These are phyloP conservation scores for Hemisphaericaspora xylofermentans DNA, from an alignment of 1,139 yeast species.

Conservation along the genomic window DNA sequence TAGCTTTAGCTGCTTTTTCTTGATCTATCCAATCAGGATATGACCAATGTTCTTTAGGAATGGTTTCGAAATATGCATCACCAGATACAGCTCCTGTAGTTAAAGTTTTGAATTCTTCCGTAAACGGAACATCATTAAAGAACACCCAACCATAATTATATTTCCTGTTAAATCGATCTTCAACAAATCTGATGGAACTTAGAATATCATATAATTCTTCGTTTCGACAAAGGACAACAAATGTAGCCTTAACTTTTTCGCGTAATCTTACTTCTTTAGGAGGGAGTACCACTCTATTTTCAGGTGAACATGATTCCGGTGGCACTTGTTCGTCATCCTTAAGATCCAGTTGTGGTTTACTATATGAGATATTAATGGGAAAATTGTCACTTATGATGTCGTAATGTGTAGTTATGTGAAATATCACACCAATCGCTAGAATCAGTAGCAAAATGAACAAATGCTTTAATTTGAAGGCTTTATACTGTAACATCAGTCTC, in stretches of 20 bases:
- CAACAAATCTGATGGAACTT: constrained; percentile 63
- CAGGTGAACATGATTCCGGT: too few relatives aligned
- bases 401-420: too few relatives aligned
- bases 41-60: constrained; percentile 68
- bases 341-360: too few relatives aligned
- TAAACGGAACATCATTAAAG: constrained; percentile 62
- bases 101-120: constrained; percentile 53
- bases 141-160: constrained; percentile 82
- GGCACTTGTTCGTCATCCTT: too few relatives aligned
- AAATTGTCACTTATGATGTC: too few relatives aligned
- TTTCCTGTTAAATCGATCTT: constrained; percentile 67
- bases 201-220: constrained; percentile 63
- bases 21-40: constrained; percentile 71
- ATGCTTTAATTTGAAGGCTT: too few relatives aligned
- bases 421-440: too few relatives aligned
- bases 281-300: neutral
- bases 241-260: constrained; percentile 53
- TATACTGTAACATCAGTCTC: too few relatives aligned
- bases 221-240: constrained; percentile 62
- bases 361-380: too few relatives aligned
- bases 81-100: constrained; percentile 56
- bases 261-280: neutral
- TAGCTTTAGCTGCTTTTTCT: constrained; percentile 49
- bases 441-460: too few relatives aligned
- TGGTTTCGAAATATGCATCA: constrained; percentile 56